phyloP scores from a whole-genome alignment of 2,329 filamentous ascomycete genomes.

The Colletotrichum agaves region DNA sequence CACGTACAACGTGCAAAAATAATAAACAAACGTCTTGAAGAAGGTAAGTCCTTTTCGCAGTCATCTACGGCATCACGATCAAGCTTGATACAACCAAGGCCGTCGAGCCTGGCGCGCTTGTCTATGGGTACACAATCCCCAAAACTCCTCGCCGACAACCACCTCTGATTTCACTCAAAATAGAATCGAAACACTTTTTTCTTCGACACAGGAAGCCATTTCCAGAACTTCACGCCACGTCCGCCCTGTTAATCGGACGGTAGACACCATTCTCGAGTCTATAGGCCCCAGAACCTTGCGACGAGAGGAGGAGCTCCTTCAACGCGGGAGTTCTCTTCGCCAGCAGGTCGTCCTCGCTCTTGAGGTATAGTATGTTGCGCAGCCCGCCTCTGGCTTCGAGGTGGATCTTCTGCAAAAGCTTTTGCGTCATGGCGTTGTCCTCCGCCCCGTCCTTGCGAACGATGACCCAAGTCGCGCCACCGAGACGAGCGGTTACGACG shows the following conservation, averaged over 20 bases:
- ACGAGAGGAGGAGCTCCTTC: conserved; percentile 34
- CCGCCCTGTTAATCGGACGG: conserved; percentile 36
- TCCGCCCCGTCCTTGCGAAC: conserved; percentile 37
- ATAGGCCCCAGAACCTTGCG: conserved; percentile 38
- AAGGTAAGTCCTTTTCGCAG: neutral
- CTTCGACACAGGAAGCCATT: neutral
- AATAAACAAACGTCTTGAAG: neutral
- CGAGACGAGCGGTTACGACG: conserved; percentile 80
- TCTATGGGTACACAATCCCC: neutral
- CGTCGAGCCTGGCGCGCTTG: neutral
- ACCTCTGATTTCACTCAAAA: neutral
- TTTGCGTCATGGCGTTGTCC: conserved; percentile 28
- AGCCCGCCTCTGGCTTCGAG: conserved; percentile 44
- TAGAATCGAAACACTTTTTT: neutral
- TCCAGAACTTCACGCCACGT: conserved; percentile 28
- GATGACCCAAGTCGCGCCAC: conserved; percentile 59
- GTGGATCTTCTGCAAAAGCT: conserved; percentile 38
- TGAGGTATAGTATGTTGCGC: conserved; percentile 42
- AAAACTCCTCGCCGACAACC: conserved; percentile 15
- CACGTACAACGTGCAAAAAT: no score
- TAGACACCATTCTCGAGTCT: conserved; percentile 39
- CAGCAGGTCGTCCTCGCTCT: conserved; percentile 38
- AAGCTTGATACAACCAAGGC: neutral
- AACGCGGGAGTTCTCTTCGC: conserved; percentile 40
- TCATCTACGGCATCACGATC: neutral